Evolutionary conservation across 345 rosid species (phyloP).

Genomic region (Streptanthus diversifolius): DNA sequence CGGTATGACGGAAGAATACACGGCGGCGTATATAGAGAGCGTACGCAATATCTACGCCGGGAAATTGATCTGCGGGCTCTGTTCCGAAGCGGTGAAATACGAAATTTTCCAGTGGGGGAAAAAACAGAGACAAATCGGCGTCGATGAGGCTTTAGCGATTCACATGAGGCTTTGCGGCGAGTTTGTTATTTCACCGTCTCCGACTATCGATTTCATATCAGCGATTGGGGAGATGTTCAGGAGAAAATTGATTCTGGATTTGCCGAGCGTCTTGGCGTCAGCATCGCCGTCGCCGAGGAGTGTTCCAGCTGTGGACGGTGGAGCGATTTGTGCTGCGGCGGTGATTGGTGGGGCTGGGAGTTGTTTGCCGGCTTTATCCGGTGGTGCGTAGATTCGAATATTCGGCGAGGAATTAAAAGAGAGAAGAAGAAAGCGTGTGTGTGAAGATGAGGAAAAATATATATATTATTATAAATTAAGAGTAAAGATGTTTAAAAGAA

Average conservation of each 20-base stretch:
- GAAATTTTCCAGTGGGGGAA: conserved; percentile 43
- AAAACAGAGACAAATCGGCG: conserved; percentile 48
- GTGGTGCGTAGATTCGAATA: conserved; percentile 29
- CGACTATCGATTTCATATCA: conserved; percentile 53
- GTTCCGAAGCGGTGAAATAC: conserved; percentile 78
- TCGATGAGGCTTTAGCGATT: conserved; percentile 67
- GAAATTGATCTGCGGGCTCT: conserved; percentile 79
- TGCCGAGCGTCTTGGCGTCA: conserved; percentile 35
- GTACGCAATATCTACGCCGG: conserved; percentile 52
- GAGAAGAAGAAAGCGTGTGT: neutral
- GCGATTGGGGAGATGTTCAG: conserved; percentile 64
- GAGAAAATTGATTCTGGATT: conserved; percentile 45
- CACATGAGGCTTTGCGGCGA: conserved; percentile 66
- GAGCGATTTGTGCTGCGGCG: conserved; percentile 22
- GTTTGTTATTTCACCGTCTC: conserved; percentile 49
- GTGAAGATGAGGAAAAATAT: neutral
- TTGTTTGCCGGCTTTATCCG: conserved; percentile 25
- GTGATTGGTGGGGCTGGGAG: conserved; percentile 18
- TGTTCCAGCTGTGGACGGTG: neutral
- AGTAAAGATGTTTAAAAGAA: neutral
- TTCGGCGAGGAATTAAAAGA: neutral
- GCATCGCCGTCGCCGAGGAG: neutral
- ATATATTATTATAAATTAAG: neutral
- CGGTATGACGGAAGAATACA: conserved; percentile 71
- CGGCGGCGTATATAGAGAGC: conserved; percentile 56